These are phyloP conservation scores for Lathyrus oleraceus DNA, from an alignment of 306 rosid genomes.

Conservation along the genomic window DNA sequence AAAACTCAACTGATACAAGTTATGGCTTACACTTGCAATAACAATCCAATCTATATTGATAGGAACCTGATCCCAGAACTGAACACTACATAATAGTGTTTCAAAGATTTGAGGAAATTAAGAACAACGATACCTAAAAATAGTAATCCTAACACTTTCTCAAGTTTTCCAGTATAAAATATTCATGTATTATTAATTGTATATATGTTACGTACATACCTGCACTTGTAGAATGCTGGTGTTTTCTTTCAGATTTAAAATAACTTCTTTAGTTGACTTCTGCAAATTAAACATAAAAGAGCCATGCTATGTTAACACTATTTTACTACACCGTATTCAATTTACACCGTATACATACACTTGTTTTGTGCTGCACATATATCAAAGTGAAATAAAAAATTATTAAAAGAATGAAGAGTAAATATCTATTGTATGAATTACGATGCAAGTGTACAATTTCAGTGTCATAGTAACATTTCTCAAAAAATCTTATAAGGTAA, in stretches of 20 bases:
- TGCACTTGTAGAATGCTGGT: slow-evolving; percentile 51
- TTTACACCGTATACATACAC: no score
- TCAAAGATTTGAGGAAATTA: slow-evolving; percentile 26
- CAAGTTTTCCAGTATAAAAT: slow-evolving; percentile 17
- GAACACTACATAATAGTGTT: slow-evolving; percentile 10
- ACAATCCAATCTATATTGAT: not conserved
- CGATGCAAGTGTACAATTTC: no score
- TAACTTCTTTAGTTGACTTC: slow-evolving; percentile 54
- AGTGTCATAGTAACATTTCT: no score
- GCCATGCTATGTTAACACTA: no score
- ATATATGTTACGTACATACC: slow-evolving; percentile 53
- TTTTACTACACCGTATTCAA: no score
- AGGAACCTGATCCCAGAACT: slow-evolving; percentile 21
- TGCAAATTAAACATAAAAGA: slow-evolving; percentile 51
- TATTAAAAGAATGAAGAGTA: no score
- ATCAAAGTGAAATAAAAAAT: no score
- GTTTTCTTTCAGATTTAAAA: slow-evolving; percentile 50
- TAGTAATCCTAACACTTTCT: not conserved
- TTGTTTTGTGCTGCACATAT: no score
- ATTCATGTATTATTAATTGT: slow-evolving; percentile 11
- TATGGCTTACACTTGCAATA: slow-evolving; percentile 29
- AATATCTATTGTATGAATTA: no score
- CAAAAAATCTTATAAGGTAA: no score
- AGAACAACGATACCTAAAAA: slow-evolving; percentile 17
- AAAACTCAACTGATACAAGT: slow-evolving; percentile 23